Percentiles rank a stretch among this genome's conserved stretches.
phyloP scores from a whole-genome alignment of 306 rosid genomes.

The Pueraria montana region DNA sequence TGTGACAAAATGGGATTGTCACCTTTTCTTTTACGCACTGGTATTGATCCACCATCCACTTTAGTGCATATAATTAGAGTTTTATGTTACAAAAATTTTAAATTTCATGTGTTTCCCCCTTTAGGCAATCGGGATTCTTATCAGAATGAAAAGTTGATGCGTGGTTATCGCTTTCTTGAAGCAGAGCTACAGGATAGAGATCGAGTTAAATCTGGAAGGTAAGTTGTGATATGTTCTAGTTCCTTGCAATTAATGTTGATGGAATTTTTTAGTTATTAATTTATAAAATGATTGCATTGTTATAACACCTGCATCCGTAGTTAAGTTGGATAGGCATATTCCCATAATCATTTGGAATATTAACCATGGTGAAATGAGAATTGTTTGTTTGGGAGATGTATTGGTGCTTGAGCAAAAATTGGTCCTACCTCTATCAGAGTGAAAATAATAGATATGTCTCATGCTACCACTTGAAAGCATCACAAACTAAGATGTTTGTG shows the following conservation, averaged over 20 bases:
- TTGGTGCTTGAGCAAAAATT: neutral
- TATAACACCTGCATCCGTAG: neutral
- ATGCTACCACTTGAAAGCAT: constrained; percentile 28
- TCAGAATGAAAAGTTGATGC: constrained; percentile 88
- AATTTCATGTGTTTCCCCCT: constrained; percentile 32
- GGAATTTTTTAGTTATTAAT: neutral
- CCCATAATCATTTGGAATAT: constrained; percentile 20
- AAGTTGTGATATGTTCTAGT: constrained; percentile 44
- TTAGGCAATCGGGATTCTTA: constrained; percentile 85
- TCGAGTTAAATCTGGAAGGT: constrained; percentile 93
- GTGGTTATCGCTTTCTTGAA: constrained; percentile 92
- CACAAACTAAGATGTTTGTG: neutral
- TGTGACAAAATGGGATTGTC: constrained; percentile 90
- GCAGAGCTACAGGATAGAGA: constrained; percentile 97
- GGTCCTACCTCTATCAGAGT: constrained; percentile 15
- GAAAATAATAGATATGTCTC: constrained; percentile 19
- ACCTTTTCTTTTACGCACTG: constrained; percentile 87
- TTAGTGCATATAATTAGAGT: neutral
- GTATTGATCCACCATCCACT: constrained; percentile 57
- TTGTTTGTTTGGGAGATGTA: neutral
- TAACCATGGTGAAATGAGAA: neutral
- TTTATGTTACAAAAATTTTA: constrained; percentile 20
- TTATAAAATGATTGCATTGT: constrained; percentile 16
- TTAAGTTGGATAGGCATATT: constrained; percentile 26
- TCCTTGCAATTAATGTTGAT: constrained; percentile 17